Conservation (phyloP, 2,329 filamentous ascomycete genomes). For the Chaetomium sp. region DNA sequence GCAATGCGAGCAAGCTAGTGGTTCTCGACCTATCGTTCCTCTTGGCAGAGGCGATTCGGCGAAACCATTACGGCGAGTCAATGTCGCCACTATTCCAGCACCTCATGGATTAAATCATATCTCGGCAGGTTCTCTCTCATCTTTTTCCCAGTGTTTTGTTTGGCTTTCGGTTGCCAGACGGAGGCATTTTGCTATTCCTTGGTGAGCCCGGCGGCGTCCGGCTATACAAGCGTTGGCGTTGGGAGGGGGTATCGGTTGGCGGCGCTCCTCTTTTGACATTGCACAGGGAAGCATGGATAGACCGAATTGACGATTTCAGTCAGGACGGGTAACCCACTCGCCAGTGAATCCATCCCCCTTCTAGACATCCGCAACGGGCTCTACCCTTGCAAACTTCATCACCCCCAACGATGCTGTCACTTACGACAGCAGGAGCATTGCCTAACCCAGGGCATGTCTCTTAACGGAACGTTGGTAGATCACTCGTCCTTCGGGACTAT, state of each 20-base stretch:
- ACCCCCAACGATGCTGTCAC: conserved; percentile 72
- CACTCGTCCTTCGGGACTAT: conserved; percentile 37
- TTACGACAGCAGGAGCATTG: conserved; percentile 70
- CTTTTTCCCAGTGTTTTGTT: conserved; percentile 19
- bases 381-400: neutral
- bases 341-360: conserved; percentile 18
- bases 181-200: conserved; percentile 20
- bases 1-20: conserved; percentile 77
- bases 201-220: conserved; percentile 29
- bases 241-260: conserved; percentile 25
- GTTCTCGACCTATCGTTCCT: conserved; percentile 87
- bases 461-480: conserved; percentile 86
- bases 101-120: conserved; percentile 54
- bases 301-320: conserved; percentile 34
- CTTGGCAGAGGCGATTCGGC: conserved; percentile 86
- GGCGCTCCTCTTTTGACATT: conserved; percentile 24
- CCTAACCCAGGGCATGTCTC: conserved; percentile 68
- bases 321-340: conserved; percentile 25
- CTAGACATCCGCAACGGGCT: neutral
- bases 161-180: conserved; percentile 3
- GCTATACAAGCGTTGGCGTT: conserved; percentile 36
- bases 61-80: conserved; percentile 94
- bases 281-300: conserved; percentile 30
- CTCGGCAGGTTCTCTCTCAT: conserved; percentile 28
- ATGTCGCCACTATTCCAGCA: conserved; percentile 72